phyloP scores from a whole-genome alignment of 2,329 filamentous ascomycete genomes.

The Lecanicillium sp. region DNA sequence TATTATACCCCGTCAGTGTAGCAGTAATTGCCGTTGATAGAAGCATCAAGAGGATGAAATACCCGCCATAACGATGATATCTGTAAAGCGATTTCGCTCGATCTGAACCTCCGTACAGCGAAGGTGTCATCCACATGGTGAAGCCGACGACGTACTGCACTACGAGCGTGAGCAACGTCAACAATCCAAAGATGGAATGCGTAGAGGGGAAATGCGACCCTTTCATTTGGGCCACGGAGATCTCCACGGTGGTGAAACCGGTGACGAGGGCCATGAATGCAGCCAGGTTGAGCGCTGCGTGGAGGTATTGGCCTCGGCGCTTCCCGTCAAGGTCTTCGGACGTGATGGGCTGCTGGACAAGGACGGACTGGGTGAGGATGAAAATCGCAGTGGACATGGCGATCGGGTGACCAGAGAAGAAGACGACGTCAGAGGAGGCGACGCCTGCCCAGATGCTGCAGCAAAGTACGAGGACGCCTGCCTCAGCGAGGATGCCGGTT shows the following conservation, averaged over 20 bases:
- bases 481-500: constrained; percentile 70
- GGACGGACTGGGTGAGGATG: constrained; percentile 63
- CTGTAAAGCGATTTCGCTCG: constrained; percentile 75
- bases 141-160: constrained; percentile 66
- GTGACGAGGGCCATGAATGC: constrained; percentile 48
- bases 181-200: constrained; percentile 72
- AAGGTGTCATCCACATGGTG: constrained; percentile 64
- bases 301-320: constrained; percentile 40
- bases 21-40: constrained; percentile 64
- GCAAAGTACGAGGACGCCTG: constrained; percentile 62
- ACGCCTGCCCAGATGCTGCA: constrained; percentile 66
- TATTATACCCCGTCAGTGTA: constrained; percentile 63
- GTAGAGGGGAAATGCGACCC: constrained; percentile 63
- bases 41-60: constrained; percentile 57
- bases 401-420: constrained; percentile 79
- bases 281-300: constrained; percentile 59
- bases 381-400: constrained; percentile 55
- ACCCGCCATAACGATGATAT: constrained; percentile 69
- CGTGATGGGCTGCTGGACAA: constrained; percentile 69
- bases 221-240: constrained; percentile 64
- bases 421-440: constrained; percentile 55
- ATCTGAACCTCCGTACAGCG: constrained; percentile 63
- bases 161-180: constrained; percentile 58
- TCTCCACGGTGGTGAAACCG: constrained; percentile 59
- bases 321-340: constrained; percentile 64